Conservation (phyloP, 164 flowering plant genomes). For the Stephania cephalantha region DNA sequence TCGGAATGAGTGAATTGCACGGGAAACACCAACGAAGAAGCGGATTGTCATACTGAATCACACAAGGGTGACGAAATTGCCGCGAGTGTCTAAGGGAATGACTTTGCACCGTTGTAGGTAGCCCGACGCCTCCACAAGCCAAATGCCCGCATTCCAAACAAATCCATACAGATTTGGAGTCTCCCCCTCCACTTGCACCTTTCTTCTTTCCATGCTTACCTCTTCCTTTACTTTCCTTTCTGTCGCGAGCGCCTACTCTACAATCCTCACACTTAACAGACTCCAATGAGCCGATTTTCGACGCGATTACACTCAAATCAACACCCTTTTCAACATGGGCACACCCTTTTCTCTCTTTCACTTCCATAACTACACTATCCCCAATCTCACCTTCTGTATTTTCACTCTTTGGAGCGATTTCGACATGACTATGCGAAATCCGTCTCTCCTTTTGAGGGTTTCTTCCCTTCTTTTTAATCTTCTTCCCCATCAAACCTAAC, state of each 20-base stretch:
- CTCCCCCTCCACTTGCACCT: conserved; percentile 29
- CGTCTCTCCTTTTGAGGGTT: conserved; percentile 44
- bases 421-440: conserved; percentile 21
- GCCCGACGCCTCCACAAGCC: conserved; percentile 81
- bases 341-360: conserved; percentile 43
- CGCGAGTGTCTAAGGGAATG: conserved; percentile 66
- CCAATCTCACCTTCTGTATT: conserved; percentile 23
- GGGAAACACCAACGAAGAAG: conserved; percentile 75
- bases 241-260: conserved; percentile 38
- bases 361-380: conserved; percentile 26
- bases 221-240: conserved; percentile 49
- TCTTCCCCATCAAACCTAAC: conserved; percentile 70
- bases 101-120: conserved; percentile 54
- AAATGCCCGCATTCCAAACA: conserved; percentile 88
- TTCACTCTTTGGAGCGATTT: conserved; percentile 13
- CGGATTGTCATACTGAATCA: conserved; percentile 59
- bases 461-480: conserved; percentile 55
- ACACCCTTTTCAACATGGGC: conserved; percentile 51
- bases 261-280: conserved; percentile 64
- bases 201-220: conserved; percentile 66
- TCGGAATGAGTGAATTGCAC: conserved; percentile 48
- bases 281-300: conserved; percentile 32
- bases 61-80: conserved; percentile 56
- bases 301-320: conserved; percentile 40
- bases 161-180: conserved; percentile 61